Percentiles rank a stretch among this genome's conserved stretches.
Conservation (phyloP, 768 basidiomycete genomes). For the Naganishia randhawae region DNA sequence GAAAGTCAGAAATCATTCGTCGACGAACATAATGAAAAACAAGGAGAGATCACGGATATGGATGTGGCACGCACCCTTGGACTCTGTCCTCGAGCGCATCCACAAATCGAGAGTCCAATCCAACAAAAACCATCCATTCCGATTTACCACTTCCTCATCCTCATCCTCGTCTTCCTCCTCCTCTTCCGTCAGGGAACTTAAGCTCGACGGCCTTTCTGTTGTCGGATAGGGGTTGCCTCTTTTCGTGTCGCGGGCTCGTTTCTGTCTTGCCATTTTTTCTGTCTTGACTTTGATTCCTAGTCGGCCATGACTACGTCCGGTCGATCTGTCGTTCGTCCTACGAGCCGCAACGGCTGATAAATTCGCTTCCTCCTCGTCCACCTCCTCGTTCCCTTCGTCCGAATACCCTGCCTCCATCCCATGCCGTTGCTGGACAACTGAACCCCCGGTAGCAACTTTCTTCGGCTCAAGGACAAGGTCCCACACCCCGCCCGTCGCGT, state of each 20-base stretch:
- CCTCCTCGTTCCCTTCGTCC: neutral
- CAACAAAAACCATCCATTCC: conserved; percentile 16
- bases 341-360: neutral
- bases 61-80: neutral
- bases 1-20: too few species aligned
- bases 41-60: neutral
- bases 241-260: neutral
- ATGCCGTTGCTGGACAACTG: neutral
- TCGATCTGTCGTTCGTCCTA: neutral
- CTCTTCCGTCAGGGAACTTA: conserved; percentile 9
- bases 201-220: neutral
- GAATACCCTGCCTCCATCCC: neutral
- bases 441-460: neutral
- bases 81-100: neutral
- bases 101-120: conserved; percentile 18
- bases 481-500: conserved; percentile 16
- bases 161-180: conserved; percentile 12
- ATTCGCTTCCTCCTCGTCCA: conserved; percentile 1
- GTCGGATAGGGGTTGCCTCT: too few species aligned
- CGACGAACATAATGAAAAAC: too few species aligned
- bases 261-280: neutral
- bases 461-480: conserved; percentile 17
- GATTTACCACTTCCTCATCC: conserved; percentile 19
- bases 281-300: neutral
- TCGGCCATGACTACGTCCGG: neutral